Conservation (phyloP, 2,329 filamentous ascomycete species). For the Huntiella omanensis region DNA sequence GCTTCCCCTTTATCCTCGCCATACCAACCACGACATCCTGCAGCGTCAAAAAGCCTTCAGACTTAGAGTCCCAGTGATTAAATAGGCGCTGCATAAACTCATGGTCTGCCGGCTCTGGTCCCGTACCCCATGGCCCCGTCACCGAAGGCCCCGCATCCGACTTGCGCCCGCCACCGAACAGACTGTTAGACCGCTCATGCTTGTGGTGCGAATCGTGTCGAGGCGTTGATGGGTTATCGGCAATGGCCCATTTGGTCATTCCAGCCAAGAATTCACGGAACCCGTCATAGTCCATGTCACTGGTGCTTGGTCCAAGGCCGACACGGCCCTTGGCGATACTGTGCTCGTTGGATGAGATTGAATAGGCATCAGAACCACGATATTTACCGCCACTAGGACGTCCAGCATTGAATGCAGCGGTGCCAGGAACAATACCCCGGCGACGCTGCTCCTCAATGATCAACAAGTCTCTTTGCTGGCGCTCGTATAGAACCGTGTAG, state of each 20-base stretch:
- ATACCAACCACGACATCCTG: constrained; percentile 86
- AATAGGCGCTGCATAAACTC: constrained; percentile 86
- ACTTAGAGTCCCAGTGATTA: constrained; percentile 68
- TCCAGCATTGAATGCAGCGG: constrained; percentile 19
- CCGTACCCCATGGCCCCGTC: constrained; percentile 34
- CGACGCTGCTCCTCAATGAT: constrained; percentile 58
- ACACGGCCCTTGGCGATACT: constrained; percentile 67
- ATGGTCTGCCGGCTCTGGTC: constrained; percentile 64
- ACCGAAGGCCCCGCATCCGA: constrained; percentile 17
- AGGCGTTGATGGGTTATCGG: constrained; percentile 55
- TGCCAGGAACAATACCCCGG: constrained; percentile 20
- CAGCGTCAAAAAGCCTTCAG: constrained; percentile 57
- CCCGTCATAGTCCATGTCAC: constrained; percentile 90
- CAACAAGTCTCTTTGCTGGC: constrained; percentile 63
- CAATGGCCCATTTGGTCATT: constrained; percentile 82
- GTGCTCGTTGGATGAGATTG: constrained; percentile 12
- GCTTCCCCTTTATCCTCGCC: constrained; percentile 76
- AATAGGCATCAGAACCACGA: constrained; percentile 19
- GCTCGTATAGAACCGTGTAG: constrained; percentile 78
- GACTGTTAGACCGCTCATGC: constrained; percentile 34
- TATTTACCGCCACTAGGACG: constrained; percentile 13
- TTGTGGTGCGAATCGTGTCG: constrained; percentile 27
- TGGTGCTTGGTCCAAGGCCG: constrained; percentile 73
- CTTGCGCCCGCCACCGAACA: constrained; percentile 37
- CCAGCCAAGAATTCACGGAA: constrained; percentile 86